These are phyloP conservation scores for Apodospora peruviana DNA, from an alignment of 495 filamentous ascomycete genomes.

Conservation along the genomic window DNA sequence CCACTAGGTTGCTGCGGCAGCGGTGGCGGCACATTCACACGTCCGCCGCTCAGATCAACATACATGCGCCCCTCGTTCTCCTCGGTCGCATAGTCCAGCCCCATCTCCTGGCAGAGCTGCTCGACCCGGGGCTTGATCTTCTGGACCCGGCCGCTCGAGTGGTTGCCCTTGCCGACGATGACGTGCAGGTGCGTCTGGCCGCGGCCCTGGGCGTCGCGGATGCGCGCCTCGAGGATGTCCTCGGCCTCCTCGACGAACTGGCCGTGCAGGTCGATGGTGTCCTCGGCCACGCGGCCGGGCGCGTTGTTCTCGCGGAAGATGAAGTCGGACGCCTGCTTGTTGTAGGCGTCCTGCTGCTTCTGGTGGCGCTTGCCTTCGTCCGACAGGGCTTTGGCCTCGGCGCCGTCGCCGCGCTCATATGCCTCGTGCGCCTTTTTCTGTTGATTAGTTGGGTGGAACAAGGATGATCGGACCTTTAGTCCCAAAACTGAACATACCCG, in stretches of 20 bases:
- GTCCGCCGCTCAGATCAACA: constrained; percentile 34
- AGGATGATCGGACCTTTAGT: background rate
- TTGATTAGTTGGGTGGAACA: background rate
- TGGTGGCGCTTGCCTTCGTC: constrained; percentile 82
- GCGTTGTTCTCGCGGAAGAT: constrained; percentile 95
- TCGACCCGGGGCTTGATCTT: constrained; percentile 92
- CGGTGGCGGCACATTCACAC: constrained; percentile 40
- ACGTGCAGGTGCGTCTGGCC: constrained; percentile 66
- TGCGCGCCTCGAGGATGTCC: constrained; percentile 76
- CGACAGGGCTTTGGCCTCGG: constrained; percentile 68
- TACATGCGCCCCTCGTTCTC: constrained; percentile 84
- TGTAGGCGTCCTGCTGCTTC: constrained; percentile 71
- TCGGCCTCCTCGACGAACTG: constrained; percentile 93
- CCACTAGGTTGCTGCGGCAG: constrained; percentile 37
- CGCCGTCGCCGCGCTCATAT: constrained; percentile 75
- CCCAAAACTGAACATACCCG: constrained; percentile 39
- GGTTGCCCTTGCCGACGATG: constrained; percentile 94
- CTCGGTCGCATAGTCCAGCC: constrained; percentile 76
- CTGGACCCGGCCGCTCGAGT: constrained; percentile 69
- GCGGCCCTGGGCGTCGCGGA: constrained; percentile 62
- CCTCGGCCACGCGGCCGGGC: constrained; percentile 57
- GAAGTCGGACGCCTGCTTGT: constrained; percentile 82
- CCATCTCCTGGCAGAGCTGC: constrained; percentile 72
- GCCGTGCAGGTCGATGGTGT: constrained; percentile 92
- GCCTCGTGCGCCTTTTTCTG: constrained; percentile 69